Evolutionary conservation across 2,329 filamentous ascomycete species (phyloP), one percentile per base, ranked within the genome.

Genomic region (Plectosphaerella plurivora): DNA sequence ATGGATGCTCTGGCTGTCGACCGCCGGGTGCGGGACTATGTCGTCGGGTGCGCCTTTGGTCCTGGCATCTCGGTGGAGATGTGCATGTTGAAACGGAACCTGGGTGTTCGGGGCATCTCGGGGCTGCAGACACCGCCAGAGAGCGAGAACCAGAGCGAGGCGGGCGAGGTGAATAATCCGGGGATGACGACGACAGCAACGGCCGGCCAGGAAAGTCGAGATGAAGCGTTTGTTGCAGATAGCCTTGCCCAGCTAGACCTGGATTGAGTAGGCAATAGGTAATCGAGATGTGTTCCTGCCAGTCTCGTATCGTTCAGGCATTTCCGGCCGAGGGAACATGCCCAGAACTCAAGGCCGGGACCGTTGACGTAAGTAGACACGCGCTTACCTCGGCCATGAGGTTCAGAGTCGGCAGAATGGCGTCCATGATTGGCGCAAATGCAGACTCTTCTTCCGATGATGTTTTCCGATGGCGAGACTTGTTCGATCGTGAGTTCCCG

Each of bases 61-160:
- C 86, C 86, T 0, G 86, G 86, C 1, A 83, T 89, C 57, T 67
- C 80, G 5, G 77, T 88, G 28, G 86, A 89, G 69, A 86, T 86
- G 79, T 84, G 82, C 63, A 74, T 88, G 68, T 65, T 89, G 60
- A 84, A 77, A 68, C 71, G 82, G 42, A 72, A 73, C 49, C 58
- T 72, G 62, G 60, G 56, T 28, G 39, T 50, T 6, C 59, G 56
- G 16, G 63, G 59, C 5, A 47, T 61, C n/a, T 63, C 60, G 16
- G 76, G 73, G 7, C 56, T 79, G 28, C 73, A 75, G 53, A 81
- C 78, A 33, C 77, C 78, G n/a, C 77, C 77, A 1, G 76, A 78
- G 59, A 79, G 74, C 54, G 78, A 81, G 58, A 68, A 66, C 5
- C 68, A 64, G 45, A 75, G 70, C 55, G 70, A 73, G 45, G 61